Base-by-base conservation (phyloP, 352 stramenopile genomes). In the Blastocystis sp. region DNA sequence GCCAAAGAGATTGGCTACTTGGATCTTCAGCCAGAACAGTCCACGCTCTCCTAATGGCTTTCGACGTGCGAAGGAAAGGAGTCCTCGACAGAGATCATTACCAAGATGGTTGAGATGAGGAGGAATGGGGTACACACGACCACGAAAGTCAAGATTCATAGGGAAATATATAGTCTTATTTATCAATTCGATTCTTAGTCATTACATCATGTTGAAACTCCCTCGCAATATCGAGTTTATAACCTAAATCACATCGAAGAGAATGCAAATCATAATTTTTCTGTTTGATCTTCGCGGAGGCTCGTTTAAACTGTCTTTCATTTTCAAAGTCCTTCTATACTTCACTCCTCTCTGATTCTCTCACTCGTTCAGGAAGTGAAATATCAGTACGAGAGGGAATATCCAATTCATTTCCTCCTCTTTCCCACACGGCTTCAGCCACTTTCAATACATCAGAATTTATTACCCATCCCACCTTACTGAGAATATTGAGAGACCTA, bases 131-230 rank as follows among this genome's bases (percentile, higher is more conserved):
- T 99, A 98, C 78, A 97, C 97, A 64, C 97, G 93, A 44, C 97
- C 97, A 51, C 97, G 93, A 91, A 99, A 99, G 90, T 99, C 97
- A 91, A 99, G 94, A 92, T 99, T 99, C 93, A 98, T 98, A 53
- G 97, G 97, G 90, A 98, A 99, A 92, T 98, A 99, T 33, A 99
- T 94, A 84, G 94, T 94, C 19, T 97, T 56, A 2, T 6, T 35
- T 3, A 48, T 19, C 56, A 33, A 19, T 9, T 24, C 5, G 13
- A 27, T 60, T 9, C 6, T 11, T 2, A 48, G 9, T n/a, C 15
- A 17, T 3, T 17, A 89, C 93, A 91, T 98, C 97, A 87, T 98
- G 93, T 91, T 95, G 93, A 91, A 98, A 98, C 79, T 98, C 94
- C 68, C 97, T 92, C 0, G 96, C 96, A 79, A 98, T 94, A 79